Evolutionary conservation across 805 yeast species (phyloP).

Genomic region (Cyberlindnera americana): DNA sequence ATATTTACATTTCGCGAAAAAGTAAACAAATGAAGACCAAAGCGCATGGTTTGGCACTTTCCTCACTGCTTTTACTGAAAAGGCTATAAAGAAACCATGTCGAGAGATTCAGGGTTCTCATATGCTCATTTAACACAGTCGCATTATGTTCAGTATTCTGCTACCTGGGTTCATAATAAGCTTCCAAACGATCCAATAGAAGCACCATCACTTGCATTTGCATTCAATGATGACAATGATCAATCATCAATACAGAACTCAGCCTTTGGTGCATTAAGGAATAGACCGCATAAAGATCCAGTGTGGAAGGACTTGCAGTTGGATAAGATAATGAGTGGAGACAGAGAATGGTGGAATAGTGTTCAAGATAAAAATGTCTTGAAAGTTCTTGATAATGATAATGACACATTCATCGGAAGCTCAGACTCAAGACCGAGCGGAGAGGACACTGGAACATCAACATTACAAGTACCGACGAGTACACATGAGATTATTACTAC

Average conservation of each 20-base stretch:
- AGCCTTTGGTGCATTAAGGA: conserved; percentile 26
- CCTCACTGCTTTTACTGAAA: no score
- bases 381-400: conserved; percentile 13
- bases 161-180: conserved; percentile 29
- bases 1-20: no score
- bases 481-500: conserved; percentile 19
- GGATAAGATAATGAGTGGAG: conserved; percentile 23
- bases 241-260: conserved; percentile 12
- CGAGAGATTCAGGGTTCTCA: conserved; percentile 8
- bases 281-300: conserved; percentile 17
- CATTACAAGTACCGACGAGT: neutral
- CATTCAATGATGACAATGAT: conserved; percentile 17
- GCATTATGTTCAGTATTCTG: conserved; percentile 33
- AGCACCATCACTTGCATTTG: conserved; percentile 12
- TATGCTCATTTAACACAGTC: conserved; percentile 25
- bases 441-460: neutral
- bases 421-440: neutral
- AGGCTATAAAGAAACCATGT: neutral
- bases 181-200: conserved; percentile 29
- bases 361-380: conserved; percentile 15
- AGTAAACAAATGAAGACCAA: neutral
- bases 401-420: neutral
- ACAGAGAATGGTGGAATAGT: conserved; percentile 14
- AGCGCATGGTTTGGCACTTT: no score
- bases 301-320: conserved; percentile 30